Conservation (phyloP, 352 stramenopile genomes). For the Aphanomyces euteiches region DNA sequence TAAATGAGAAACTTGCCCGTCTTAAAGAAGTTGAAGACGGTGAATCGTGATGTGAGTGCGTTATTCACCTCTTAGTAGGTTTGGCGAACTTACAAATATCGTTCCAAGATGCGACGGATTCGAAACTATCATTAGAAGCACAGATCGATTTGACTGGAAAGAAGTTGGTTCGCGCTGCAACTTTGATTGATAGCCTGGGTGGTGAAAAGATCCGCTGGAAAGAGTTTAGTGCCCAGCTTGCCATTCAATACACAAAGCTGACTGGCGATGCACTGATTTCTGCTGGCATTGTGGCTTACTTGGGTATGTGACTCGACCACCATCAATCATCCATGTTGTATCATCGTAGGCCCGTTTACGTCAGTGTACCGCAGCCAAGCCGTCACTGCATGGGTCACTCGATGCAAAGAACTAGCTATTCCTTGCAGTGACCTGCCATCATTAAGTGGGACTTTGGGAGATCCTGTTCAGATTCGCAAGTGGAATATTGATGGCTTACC, state of each 20-base stretch:
- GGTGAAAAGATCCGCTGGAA: conserved; percentile 91
- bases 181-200: conserved; percentile 90
- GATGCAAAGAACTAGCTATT: conserved; percentile 74
- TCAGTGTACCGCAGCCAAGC: conserved; percentile 79
- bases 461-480: conserved; percentile 88
- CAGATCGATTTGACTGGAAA: conserved; percentile 92
- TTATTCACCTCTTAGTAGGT: neutral
- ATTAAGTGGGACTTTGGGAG: conserved; percentile 83
- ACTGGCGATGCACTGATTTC: conserved; percentile 91
- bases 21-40: conserved; percentile 90
- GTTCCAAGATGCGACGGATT: conserved; percentile 84
- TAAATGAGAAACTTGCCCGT: conserved; percentile 88
- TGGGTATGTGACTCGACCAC: conserved; percentile 40
- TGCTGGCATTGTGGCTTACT: conserved; percentile 89
- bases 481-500: conserved; percentile 95
- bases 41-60: neutral
- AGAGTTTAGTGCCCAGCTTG: conserved; percentile 80
- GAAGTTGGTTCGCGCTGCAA: conserved; percentile 89
- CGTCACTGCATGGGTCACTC: conserved; percentile 70
- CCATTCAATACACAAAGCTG: conserved; percentile 80
- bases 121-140: conserved; percentile 89
- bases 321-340: neutral
- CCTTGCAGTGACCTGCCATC: conserved; percentile 83
- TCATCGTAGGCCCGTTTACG: conserved; percentile 70
- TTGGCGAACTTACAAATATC: conserved; percentile 81